These are phyloP conservation scores for Tripterygium wilfordii DNA, from an alignment of 177 flowering plant genomes.

Conservation along the genomic window DNA sequence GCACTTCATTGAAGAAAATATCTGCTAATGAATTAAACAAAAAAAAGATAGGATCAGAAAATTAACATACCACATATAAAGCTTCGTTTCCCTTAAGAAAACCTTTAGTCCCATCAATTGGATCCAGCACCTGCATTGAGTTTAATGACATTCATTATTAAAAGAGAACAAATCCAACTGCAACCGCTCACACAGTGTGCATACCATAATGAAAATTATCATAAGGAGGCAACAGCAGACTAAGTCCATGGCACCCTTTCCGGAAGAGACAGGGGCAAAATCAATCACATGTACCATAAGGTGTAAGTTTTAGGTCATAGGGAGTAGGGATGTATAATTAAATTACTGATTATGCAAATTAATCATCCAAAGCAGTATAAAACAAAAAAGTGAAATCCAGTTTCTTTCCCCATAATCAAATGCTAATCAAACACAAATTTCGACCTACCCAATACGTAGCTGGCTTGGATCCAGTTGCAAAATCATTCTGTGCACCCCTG, in stretches of 20 bases:
- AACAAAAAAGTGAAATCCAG: no score
- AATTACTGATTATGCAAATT: no score
- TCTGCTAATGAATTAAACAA: neutral
- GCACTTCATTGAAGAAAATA: neutral
- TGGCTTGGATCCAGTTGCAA: conserved; percentile 50
- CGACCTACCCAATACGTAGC: conserved; percentile 85
- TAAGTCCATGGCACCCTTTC: neutral
- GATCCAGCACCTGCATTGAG: conserved; percentile 72
- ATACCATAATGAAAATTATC: neutral
- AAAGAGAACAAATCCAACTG: neutral
- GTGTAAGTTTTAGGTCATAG: no score
- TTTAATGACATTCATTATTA: neutral
- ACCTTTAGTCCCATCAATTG: conserved; percentile 98
- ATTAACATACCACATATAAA: conserved; percentile 76
- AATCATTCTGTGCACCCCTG: conserved; percentile 73
- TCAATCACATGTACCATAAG: no score
- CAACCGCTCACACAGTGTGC: no score
- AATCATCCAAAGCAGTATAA: no score
- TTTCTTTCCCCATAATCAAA: no score
- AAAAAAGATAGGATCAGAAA: neutral
- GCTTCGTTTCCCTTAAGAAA: conserved; percentile 79
- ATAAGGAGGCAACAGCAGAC: neutral
- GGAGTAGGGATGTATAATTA: no score
- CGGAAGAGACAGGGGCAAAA: neutral
- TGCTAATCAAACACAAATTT: neutral